phyloP scores from a whole-genome alignment of 2,329 filamentous ascomycete genomes.

The Aureobasidium sp. region DNA sequence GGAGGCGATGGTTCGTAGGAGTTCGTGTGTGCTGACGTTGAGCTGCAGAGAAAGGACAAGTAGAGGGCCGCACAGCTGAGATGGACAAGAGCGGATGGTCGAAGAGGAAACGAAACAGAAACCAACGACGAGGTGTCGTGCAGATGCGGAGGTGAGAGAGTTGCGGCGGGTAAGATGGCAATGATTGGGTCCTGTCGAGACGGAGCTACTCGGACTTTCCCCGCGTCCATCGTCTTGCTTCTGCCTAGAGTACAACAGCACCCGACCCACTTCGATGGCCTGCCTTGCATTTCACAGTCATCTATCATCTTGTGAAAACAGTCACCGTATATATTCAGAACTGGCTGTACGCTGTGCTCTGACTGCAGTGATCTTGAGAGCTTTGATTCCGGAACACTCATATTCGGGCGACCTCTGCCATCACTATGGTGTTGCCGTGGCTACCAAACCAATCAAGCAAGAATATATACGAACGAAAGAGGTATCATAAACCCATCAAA shows the following conservation, averaged over 20 bases:
- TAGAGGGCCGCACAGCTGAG: not conserved
- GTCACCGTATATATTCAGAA: too few species aligned
- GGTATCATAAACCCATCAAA: too few species aligned
- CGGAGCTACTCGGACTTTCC: constrained; percentile 5
- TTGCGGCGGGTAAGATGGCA: not conserved
- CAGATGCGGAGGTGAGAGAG: constrained; percentile 3
- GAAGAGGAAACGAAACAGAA: not conserved
- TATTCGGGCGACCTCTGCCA: too few species aligned
- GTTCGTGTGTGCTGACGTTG: not conserved
- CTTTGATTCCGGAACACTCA: too few species aligned
- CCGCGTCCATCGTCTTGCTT: not conserved
- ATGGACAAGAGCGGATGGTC: not conserved
- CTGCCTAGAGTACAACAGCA: not conserved
- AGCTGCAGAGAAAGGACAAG: not conserved
- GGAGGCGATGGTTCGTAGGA: constrained; percentile 8
- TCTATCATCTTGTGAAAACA: not conserved
- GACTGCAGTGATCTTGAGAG: too few species aligned
- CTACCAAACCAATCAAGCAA: too few species aligned
- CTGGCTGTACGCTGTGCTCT: too few species aligned
- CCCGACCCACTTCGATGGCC: not conserved
- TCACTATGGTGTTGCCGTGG: too few species aligned
- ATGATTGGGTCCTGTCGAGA: too few species aligned
- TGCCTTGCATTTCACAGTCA: not conserved
- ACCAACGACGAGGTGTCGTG: constrained; percentile 5
- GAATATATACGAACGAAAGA: too few species aligned